These are phyloP conservation scores for Gynostemma pentaphyllum DNA, from an alignment of 306 rosid genomes.

Conservation along the genomic window DNA sequence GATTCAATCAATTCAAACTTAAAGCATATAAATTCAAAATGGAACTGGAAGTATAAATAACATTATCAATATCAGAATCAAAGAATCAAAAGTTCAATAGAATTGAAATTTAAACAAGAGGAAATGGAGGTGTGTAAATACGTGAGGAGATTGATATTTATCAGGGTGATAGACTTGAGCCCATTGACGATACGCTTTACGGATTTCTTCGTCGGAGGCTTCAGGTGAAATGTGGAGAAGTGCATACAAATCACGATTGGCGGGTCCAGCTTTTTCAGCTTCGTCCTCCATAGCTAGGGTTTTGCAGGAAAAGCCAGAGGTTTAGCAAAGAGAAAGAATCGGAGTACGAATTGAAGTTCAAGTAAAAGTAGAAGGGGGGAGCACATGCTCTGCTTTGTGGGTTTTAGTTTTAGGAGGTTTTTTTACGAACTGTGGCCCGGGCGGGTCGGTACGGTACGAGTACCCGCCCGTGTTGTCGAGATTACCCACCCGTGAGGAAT, in stretches of 20 bases:
- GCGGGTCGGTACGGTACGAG: not conserved
- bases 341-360: not conserved
- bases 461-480: not conserved
- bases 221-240: slow-evolving; percentile 75
- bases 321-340: not conserved
- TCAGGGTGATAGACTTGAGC: slow-evolving; percentile 95
- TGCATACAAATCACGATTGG: slow-evolving; percentile 72
- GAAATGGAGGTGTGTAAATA: slow-evolving; percentile 15
- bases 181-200: slow-evolving; percentile 96
- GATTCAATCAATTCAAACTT: not conserved
- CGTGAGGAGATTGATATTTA: slow-evolving; percentile 78
- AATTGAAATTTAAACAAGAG: not conserved
- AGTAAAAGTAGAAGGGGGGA: too few species aligned
- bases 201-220: slow-evolving; percentile 94
- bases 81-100: not conserved
- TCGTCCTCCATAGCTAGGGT: slow-evolving; percentile 36
- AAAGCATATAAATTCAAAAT: slow-evolving; percentile 2
- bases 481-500: not conserved
- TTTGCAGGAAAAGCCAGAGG: slow-evolving; percentile 16
- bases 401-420: slow-evolving; percentile 21
- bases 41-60: not conserved
- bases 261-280: slow-evolving; percentile 39
- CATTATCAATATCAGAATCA: not conserved
- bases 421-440: not conserved
- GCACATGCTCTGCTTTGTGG: not conserved